Evolutionary conservation across 2,329 filamentous ascomycete species (phyloP), one percentile per base, ranked within the genome.

Genomic region (Arthrinium puccinioides): DNA sequence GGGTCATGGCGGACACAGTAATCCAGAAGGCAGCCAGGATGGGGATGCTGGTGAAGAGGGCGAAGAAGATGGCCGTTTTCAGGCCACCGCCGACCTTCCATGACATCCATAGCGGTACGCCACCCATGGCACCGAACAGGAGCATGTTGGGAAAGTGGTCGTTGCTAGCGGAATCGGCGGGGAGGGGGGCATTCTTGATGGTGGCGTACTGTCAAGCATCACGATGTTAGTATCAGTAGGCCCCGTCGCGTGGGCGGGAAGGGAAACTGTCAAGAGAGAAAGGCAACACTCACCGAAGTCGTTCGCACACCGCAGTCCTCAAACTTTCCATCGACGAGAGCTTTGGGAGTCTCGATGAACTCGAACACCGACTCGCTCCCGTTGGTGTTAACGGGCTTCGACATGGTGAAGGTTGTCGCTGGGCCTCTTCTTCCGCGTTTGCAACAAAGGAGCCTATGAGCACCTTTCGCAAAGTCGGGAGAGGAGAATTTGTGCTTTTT

Each of bases 141-240:
- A 84, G 65, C 51, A 72, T 66, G 67, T 92, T 94, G 67, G 83
- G 89, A 79, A 97, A 98, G 63, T 70, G 81, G 50, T 94, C 87
- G 62, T 76, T 80, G 48, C 88, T 85, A 36, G 87, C 69, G 35
- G 79, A 86, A 61, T 98, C 92, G 48, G 89, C 90, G 25, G 92
- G 92, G 29, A 97, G 79, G 47, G 92, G 88, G 33, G 82, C 86
- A 78, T 97, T 97, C 60, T 94, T 86, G 67, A 97, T 97, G 44
- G 87, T 68, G 21, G 87, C 83, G 55, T 79, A 90, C 89, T 94
- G 56, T 43, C 51, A 31, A 51, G 47, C 16, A 20, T n/a, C 5
- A 26, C n/a, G n/a, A n/a, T n/a, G n/a, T 9, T 26, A 9, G 9
- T 26, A 26, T 26, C 24, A 26, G 24, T 11, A 30, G 26, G 32